Conservation (phyloP, 2,329 filamentous ascomycete genomes). For the Phialemonium atrogriseum region DNA sequence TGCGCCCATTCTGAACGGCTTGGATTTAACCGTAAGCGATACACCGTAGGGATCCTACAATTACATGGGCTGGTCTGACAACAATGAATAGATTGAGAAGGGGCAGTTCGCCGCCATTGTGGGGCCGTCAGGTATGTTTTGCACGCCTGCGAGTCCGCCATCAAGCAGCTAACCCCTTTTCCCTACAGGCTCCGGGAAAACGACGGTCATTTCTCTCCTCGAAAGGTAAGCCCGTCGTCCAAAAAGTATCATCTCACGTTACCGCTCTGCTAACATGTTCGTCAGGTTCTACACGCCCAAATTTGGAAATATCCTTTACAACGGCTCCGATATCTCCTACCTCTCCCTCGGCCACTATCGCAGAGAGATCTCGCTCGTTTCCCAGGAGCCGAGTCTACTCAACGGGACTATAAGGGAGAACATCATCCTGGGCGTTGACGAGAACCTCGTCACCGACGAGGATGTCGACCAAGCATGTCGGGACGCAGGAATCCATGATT, state of each 20-base stretch:
- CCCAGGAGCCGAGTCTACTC: conserved; percentile 51
- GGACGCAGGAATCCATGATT: conserved; percentile 21
- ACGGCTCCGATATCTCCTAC: conserved; percentile 46
- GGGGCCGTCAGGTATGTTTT: conserved; percentile 18
- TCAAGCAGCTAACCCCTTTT: no score
- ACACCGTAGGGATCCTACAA: neutral
- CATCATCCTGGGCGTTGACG: conserved; percentile 19
- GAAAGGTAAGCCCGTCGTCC: conserved; percentile 13
- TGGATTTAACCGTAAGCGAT: conserved; percentile 46
- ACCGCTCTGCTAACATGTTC: no score
- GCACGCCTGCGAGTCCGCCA: no score
- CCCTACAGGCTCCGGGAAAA: conserved; percentile 21
- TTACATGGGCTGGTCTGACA: neutral
- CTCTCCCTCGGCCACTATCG: conserved; percentile 42
- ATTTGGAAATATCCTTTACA: conserved; percentile 43
- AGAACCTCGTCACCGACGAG: conserved; percentile 10
- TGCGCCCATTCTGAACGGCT: conserved; percentile 57
- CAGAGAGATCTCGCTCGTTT: conserved; percentile 47
- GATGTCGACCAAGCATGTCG: conserved; percentile 18
- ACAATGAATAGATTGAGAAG: conserved; percentile 14
- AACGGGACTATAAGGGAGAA: conserved; percentile 34
- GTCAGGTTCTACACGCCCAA: conserved; percentile 27
- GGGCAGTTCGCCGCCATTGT: conserved; percentile 24
- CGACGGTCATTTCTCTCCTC: conserved; percentile 41
- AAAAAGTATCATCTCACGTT: neutral